Evolutionary conservation across 2,329 filamentous ascomycete genomes (phyloP).

Genomic region (Cadophora malorum): DNA sequence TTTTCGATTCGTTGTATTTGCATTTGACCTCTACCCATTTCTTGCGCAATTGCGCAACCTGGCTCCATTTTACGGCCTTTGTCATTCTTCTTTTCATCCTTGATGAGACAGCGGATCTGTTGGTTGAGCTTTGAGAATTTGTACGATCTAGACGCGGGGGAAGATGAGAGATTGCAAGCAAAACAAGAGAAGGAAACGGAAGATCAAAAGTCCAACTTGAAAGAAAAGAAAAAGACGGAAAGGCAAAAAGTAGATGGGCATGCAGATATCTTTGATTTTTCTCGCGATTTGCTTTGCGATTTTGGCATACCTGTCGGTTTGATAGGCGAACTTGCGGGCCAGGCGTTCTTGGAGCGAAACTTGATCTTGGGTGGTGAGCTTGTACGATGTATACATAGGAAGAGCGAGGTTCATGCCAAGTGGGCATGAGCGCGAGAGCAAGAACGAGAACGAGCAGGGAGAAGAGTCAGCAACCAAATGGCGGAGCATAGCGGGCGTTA

Average conservation of each 20-base stretch:
- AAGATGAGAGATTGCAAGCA: neutral
- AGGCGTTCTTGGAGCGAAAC: constrained; percentile 19
- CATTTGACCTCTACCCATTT: constrained; percentile 23
- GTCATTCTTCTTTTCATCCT: constrained; percentile 16
- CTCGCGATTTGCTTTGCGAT: neutral
- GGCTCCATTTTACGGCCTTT: constrained; percentile 12
- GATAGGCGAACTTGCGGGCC: constrained; percentile 9
- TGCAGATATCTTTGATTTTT: constrained; percentile 4
- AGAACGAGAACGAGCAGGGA: neutral
- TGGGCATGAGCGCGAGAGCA: neutral
- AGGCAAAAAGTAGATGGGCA: constrained; percentile 18
- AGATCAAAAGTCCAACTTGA: constrained; percentile 25
- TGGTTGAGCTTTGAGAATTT: constrained; percentile 14
- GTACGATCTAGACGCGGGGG: constrained; percentile 23
- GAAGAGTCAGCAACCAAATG: neutral
- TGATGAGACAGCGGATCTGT: constrained; percentile 7
- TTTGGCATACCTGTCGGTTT: neutral
- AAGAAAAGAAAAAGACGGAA: constrained; percentile 15
- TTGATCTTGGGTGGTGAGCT: neutral
- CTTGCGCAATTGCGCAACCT: constrained; percentile 13
- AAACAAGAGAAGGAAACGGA: constrained; percentile 23
- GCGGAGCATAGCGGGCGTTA: constrained; percentile 2
- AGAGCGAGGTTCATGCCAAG: neutral
- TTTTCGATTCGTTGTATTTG: constrained; percentile 28
- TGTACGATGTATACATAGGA: constrained; percentile 15